Conservation (phyloP, 2,329 filamentous ascomycete genomes). For the Penicillium brevicompactum region DNA sequence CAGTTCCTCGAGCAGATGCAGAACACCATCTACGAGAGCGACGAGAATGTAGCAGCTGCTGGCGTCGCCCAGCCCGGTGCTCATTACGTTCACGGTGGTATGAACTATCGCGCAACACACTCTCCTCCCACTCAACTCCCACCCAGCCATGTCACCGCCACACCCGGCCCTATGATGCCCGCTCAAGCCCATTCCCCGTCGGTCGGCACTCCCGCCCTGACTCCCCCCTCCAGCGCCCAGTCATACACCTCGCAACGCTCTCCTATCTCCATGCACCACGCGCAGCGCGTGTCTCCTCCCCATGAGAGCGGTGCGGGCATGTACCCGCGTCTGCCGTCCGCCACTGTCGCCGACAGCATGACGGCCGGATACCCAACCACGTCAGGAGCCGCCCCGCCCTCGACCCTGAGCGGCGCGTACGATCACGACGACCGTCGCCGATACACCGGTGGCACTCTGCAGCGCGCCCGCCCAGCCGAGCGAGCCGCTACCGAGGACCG, state of each 20-base stretch:
- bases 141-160: constrained; percentile 43
- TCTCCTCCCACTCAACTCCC: constrained; percentile 54
- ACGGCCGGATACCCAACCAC: constrained; percentile 53
- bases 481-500: constrained; percentile 33
- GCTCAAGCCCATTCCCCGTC: constrained; percentile 48
- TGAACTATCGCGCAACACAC: constrained; percentile 59
- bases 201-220: constrained; percentile 62
- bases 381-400: constrained; percentile 60
- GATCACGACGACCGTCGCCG: constrained; percentile 63
- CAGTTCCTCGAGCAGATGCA: constrained; percentile 95
- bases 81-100: constrained; percentile 61
- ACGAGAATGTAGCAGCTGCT: constrained; percentile 75
- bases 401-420: constrained; percentile 61
- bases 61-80: constrained; percentile 74
- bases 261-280: constrained; percentile 56
- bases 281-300: constrained; percentile 54
- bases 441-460: constrained; percentile 63
- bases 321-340: constrained; percentile 65
- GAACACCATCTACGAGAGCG: constrained; percentile 91
- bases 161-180: constrained; percentile 43
- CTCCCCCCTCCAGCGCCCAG: constrained; percentile 63
- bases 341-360: constrained; percentile 60
- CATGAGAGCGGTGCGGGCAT: constrained; percentile 54
- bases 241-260: constrained; percentile 66
- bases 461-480: constrained; percentile 52